A percentile compares a stretch with the other conserved stretches of the same genome.
Conservation (phyloP, 2,329 filamentous ascomycete species). For the Triangularia setosa region DNA sequence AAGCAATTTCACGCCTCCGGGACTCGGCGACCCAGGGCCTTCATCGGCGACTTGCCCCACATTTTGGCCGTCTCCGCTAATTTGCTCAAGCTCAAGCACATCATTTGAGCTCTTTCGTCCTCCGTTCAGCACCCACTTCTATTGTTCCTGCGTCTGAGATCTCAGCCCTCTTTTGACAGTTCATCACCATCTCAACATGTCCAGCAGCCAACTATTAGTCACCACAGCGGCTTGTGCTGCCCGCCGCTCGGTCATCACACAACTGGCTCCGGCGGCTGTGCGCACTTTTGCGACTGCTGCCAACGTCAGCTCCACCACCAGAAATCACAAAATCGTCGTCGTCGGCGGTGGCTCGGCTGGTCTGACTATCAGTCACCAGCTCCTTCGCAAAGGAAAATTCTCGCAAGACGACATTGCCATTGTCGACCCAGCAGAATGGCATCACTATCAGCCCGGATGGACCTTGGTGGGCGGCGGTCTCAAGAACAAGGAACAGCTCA, state of each 20-base stretch:
- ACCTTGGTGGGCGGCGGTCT: constrained; percentile 64
- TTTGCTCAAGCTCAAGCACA: constrained; percentile 1
- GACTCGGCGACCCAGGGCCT: neutral
- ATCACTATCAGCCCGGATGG: constrained; percentile 68
- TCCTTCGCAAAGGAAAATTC: constrained; percentile 57
- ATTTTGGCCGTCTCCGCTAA: neutral
- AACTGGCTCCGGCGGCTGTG: neutral
- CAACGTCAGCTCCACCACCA: constrained; percentile 7
- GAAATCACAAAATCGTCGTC: constrained; percentile 60
- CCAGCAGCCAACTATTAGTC: constrained; percentile 11
- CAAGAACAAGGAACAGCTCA: constrained; percentile 58
- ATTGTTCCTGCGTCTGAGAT: neutral
- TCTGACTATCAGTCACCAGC: constrained; percentile 62
- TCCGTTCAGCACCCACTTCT: neutral
- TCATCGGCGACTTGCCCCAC: neutral
- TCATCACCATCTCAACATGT: constrained; percentile 11
- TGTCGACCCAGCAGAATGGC: constrained; percentile 58
- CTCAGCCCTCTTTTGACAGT: neutral
- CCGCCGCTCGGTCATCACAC: neutral
- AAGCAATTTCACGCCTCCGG: neutral
- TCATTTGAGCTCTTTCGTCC: neutral
- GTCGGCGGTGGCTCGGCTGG: constrained; percentile 65
- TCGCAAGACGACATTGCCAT: constrained; percentile 58
- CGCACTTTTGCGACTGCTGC: constrained; percentile 16
- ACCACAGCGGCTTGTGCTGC: constrained; percentile 4